These are phyloP conservation scores for Elongisporangium undulatum DNA, from an alignment of 352 stramenopile genomes.

Conservation along the genomic window DNA sequence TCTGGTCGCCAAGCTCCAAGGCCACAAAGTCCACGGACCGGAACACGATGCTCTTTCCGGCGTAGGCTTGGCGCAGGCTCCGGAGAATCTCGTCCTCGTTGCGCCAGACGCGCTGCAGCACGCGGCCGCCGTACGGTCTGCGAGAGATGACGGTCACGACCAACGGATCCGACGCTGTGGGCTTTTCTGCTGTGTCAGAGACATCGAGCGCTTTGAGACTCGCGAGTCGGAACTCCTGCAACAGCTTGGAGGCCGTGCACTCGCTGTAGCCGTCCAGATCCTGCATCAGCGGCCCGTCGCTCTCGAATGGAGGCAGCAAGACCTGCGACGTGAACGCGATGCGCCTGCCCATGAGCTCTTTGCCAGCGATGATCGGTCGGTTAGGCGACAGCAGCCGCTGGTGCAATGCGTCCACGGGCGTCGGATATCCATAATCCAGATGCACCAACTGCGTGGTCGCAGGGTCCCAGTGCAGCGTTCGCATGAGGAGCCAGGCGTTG, in stretches of 20 bases:
- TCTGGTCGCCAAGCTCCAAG: slow-evolving; percentile 21
- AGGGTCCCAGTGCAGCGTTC: slow-evolving; percentile 9
- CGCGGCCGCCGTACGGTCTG: slow-evolving; percentile 11
- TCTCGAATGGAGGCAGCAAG: slow-evolving; percentile 20
- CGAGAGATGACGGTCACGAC: slow-evolving; percentile 33
- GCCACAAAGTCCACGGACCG: slow-evolving; percentile 31
- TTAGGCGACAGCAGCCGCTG: slow-evolving; percentile 18
- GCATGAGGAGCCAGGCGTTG: slow-evolving; percentile 22
- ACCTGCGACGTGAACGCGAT: slow-evolving; percentile 30
- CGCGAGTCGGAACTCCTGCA: slow-evolving; percentile 15
- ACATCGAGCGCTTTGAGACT: slow-evolving; percentile 14
- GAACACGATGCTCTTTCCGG: slow-evolving; percentile 21
- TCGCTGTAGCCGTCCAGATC: slow-evolving; percentile 14
- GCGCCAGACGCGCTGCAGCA: slow-evolving; percentile 18
- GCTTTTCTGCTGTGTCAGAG: slow-evolving; percentile 2
- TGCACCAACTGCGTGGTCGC: slow-evolving; percentile 20
- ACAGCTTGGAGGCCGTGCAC: slow-evolving; percentile 8
- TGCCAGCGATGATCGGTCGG: slow-evolving; percentile 9
- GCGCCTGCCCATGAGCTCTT: slow-evolving; percentile 13
- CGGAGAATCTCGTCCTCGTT: slow-evolving; percentile 22
- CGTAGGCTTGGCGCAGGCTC: slow-evolving; percentile 11
- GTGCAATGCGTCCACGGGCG: slow-evolving; percentile 16
- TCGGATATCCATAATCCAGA: slow-evolving; percentile 18
- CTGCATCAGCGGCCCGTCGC: slow-evolving; percentile 11
- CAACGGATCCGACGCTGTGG: slow-evolving; percentile 1